Evolutionary conservation across 1,139 yeast genomes (phyloP).

Genomic region (Zygosaccharomyces sapae): DNA sequence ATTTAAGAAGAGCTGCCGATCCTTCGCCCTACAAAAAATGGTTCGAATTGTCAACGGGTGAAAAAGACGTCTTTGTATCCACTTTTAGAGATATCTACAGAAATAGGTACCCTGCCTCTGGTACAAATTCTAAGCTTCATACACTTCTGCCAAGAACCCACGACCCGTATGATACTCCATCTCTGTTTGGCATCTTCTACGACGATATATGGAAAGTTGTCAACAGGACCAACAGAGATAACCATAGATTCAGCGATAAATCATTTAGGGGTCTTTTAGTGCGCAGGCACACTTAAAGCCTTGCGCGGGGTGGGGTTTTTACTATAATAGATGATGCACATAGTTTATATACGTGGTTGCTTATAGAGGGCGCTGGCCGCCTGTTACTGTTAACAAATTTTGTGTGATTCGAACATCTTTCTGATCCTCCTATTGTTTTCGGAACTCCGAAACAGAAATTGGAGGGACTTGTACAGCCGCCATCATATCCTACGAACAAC

Average conservation of each 20-base stretch:
- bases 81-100: conserved; percentile 28
- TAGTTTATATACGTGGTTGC: not conserved
- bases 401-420: not conserved
- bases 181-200: conserved; percentile 34
- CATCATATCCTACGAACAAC: not conserved
- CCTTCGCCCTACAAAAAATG: conserved; percentile 24
- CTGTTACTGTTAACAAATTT: not conserved
- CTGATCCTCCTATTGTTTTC: not conserved
- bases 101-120: conserved; percentile 31
- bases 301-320: not conserved
- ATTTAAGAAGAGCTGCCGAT: not conserved
- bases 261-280: conserved; percentile 2
- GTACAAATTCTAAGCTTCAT: conserved; percentile 30
- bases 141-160: conserved; percentile 28
- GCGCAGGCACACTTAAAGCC: conserved; percentile 2
- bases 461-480: not conserved
- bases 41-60: conserved; percentile 24
- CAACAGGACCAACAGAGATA: conserved; percentile 7
- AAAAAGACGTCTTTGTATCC: conserved; percentile 28
- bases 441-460: not conserved
- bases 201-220: conserved; percentile 27
- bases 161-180: conserved; percentile 29
- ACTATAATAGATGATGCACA: not conserved
- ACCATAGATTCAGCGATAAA: conserved; percentile 15
- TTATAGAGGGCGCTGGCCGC: not conserved